Evolutionary conservation across 2,329 filamentous ascomycete genomes (phyloP), one percentile per base, ranked within the genome.

Genomic region (Drechslera avenae): DNA sequence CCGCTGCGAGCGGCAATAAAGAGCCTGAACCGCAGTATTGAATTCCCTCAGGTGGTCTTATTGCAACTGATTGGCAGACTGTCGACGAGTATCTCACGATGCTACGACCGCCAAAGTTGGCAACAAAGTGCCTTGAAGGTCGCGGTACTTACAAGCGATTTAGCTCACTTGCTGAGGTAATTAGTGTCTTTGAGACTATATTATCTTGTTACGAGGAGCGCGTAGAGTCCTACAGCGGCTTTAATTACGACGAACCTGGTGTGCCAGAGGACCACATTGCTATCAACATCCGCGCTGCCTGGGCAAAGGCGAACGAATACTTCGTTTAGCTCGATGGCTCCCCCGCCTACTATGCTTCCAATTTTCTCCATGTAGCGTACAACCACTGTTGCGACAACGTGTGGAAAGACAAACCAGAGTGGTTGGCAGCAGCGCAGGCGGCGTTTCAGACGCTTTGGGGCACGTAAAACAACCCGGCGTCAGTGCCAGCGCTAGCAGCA

Each of bases 131-230:
- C 8, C 33, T 45, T n/a, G 9, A 45, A 12, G 41, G 33, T 2
- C 12, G 32, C 5, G 21, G 32, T 3, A 30, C n/a, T n/a, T n/a
- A n/a, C 18, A 18, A 14, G 7, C 2, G 17, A 28, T 47, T 31
- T 34, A 28, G 35, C 10, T 8, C 28, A 13, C 26, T 47, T 12
- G 5, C 33, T 39, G 16, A 44, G 26, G 18, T 50, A 33, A 44
- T 50, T 18, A 33, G n/a, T 17, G 40, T 50, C 1, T 50, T 50
- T 28, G 17, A 50, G n/a, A n/a, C n/a, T n/a, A n/a, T n/a, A n/a
- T n/a, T n/a, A n/a, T n/a, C n/a, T n/a, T n/a, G n/a, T n/a, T n/a
- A n/a, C n/a, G n/a, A 16, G 8, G 7, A 14, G 3, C 41, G 23
- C 30, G n/a, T n/a, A n/a, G n/a, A n/a, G n/a, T n/a, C n/a, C 46